A percentile compares a stretch with the other conserved stretches of the same genome.
phyloP scores from a whole-genome alignment of 1,139 yeast species.

The Zygosaccharomyces sapae region DNA sequence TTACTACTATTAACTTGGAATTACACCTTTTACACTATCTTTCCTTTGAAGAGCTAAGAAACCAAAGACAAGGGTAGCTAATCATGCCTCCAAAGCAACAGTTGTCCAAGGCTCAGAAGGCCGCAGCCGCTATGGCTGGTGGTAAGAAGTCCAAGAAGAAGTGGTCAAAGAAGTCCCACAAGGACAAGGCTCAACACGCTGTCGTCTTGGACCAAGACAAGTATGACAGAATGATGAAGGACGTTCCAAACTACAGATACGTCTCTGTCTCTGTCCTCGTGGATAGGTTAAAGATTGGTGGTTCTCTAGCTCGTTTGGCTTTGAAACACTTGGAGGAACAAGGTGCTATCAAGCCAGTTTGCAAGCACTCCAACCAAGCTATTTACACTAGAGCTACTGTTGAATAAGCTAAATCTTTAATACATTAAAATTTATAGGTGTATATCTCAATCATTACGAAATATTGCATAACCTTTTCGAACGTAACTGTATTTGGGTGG shows the following conservation, averaged over 20 bases:
- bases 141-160: slow-evolving; percentile 99
- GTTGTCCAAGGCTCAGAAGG: slow-evolving; percentile 99
- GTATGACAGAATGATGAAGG: slow-evolving; percentile 99
- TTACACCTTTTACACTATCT: slow-evolving; percentile 5
- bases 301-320: slow-evolving; percentile 98
- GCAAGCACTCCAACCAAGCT: slow-evolving; percentile 94
- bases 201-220: slow-evolving; percentile 97
- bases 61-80: slow-evolving; percentile 12
- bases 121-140: slow-evolving; percentile 99
- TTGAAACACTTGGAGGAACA: slow-evolving; percentile 91
- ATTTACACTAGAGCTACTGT: slow-evolving; percentile 85
- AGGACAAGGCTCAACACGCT: slow-evolving; percentile 99
- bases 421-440: slow-evolving; percentile 11
- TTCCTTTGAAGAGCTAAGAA: slow-evolving; percentile 8
- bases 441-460: slow-evolving; percentile 7
- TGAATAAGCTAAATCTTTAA: slow-evolving; percentile 40
- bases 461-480: slow-evolving; percentile 4
- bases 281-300: slow-evolving; percentile 99
- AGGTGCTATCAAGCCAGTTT: slow-evolving; percentile 92
- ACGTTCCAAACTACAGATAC: slow-evolving; percentile 98
- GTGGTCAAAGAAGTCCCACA: slow-evolving; percentile 99
- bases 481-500: too few relatives aligned
- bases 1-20: not conserved
- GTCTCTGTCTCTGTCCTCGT: slow-evolving; percentile 97
- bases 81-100: slow-evolving; percentile 99